Evolutionary conservation across 148 eudicot species (phyloP).

Genomic region (Talinum fruticosum): DNA sequence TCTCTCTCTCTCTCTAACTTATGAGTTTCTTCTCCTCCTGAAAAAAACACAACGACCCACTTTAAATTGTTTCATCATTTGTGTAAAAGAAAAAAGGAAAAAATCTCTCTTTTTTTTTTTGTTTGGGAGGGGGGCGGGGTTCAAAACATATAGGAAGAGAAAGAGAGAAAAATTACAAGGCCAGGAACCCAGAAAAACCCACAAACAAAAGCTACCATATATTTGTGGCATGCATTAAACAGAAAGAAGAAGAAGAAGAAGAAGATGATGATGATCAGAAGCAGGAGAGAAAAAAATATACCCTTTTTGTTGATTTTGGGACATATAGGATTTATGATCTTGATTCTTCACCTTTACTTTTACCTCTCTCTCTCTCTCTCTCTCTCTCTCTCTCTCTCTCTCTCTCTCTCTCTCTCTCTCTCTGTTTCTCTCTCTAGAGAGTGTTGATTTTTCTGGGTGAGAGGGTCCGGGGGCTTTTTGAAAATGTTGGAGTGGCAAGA

Average conservation of each 20-base stretch:
- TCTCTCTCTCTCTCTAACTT: constrained; percentile 2
- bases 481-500: not conserved
- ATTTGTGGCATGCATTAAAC: not conserved
- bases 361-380: no score
- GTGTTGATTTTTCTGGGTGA: no score
- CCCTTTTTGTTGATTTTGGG: constrained; percentile 4
- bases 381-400: no score
- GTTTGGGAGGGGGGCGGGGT: not conserved
- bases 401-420: no score
- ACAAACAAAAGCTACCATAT: not conserved
- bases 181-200: not conserved
- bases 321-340: not conserved
- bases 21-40: not conserved
- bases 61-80: not conserved
- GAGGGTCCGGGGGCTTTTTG: not conserved
- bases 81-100: not conserved
- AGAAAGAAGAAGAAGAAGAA: not conserved
- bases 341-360: constrained; percentile 5
- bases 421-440: no score
- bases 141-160: no score
- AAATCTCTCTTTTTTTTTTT: no score
- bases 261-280: not conserved
- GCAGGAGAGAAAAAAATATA: not conserved
- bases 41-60: not conserved
- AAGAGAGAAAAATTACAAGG: not conserved